Conservation (phyloP, 1,284 basidiomycete genomes). For the Cryptococcus floricola region DNA sequence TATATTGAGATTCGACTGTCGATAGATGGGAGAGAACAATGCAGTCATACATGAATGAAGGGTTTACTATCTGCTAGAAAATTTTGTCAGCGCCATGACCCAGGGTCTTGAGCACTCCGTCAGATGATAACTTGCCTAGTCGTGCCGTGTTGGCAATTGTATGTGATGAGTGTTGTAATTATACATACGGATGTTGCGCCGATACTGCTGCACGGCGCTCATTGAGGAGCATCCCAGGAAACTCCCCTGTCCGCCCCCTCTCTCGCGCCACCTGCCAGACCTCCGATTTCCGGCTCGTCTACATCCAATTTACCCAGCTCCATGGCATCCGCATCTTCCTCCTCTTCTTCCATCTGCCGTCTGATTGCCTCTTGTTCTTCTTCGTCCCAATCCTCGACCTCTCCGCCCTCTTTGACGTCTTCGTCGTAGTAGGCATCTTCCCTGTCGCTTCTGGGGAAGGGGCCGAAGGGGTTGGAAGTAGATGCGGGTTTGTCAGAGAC, state of each 20-base stretch:
- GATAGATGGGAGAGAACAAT: too few species aligned
- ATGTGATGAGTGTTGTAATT: background rate
- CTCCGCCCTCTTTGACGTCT: background rate
- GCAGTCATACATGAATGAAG: too few species aligned
- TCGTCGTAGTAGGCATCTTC: constrained; percentile 33
- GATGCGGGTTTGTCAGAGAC: constrained; percentile 60
- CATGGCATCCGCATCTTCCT: constrained; percentile 49
- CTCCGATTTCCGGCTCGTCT: constrained; percentile 16
- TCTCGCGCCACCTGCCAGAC: constrained; percentile 8
- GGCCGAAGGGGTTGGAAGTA: constrained; percentile 50
- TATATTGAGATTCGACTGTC: too few species aligned
- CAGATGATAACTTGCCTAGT: too few species aligned
- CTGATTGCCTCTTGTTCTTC: constrained; percentile 53
- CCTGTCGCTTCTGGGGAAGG: constrained; percentile 43
- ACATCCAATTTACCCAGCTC: constrained; percentile 29
- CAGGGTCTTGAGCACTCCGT: too few species aligned
- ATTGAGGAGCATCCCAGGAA: constrained; percentile 24
- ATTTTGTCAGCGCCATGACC: too few species aligned
- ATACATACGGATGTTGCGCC: background rate
- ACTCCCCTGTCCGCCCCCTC: constrained; percentile 8
- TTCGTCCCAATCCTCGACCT: constrained; percentile 16
- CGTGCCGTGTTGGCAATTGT: too few species aligned
- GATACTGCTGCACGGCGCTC: background rate
- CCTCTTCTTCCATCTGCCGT: constrained; percentile 47
- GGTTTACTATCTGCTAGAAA: too few species aligned